Base-by-base conservation (phyloP, 2,329 filamentous ascomycete genomes). In the Lasiodiplodia sp. region DNA sequence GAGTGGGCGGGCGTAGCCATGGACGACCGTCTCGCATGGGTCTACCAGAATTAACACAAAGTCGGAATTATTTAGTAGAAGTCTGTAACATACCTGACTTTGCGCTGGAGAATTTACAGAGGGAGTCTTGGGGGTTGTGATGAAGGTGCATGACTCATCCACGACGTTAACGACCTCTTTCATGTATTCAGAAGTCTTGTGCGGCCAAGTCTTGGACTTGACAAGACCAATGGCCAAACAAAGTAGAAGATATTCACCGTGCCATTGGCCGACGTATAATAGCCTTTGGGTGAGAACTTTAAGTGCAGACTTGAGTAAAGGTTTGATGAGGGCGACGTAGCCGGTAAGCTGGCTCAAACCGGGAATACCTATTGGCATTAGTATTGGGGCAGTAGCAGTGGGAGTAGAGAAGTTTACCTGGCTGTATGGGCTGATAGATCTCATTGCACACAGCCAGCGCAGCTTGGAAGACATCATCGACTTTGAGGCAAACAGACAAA, bases 381-480 rank as follows among this genome's bases (percentile, higher is more conserved):
- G 23, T n/a, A 3, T 21, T n/a, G 16, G 18, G 18, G 21, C 10
- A 4, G 25, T 21, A 3, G 25, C 16, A 10, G 10, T n/a, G 23
- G 11, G n/a, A 10, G 1, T 25, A 14, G 12, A 23, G 8, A 34
- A 14, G 8, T 5, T 38, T 38, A 64, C 60, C 60, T 38, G 60
- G 28, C 18, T 38, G 21, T 11, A 34, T 34, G 5, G 58, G 58
- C 18, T 62, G 60, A 23, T 64, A 52, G n/a, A 64, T 64, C 2
- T 64, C 60, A 18, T 64, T 51, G 44, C 60, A 64, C 11, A 64
- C 47, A 4, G 23, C 31, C 18, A 64, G 44, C 10, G 25, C 60
- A 23, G 60, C 60, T 18, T 64, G 60, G 28, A 64, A 64, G n/a
- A 44, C 60, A 64, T 64, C 60, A 28, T 64, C 60, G 14, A 64